Evolutionary conservation across 2,329 filamentous ascomycete species (phyloP).

Genomic region (Colletotrichum spaethianum): DNA sequence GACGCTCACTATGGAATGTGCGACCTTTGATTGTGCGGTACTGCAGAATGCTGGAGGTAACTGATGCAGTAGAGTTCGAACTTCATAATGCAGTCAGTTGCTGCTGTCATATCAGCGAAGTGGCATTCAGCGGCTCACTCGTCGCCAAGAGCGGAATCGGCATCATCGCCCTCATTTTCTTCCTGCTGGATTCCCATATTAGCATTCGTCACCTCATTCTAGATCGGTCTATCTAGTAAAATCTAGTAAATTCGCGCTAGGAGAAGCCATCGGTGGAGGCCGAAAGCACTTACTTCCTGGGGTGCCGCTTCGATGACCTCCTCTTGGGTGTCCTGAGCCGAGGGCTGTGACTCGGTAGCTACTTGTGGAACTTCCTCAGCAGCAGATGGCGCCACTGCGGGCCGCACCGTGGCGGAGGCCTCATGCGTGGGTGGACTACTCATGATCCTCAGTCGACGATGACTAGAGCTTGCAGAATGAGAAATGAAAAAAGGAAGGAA

Average conservation of each 20-base stretch:
- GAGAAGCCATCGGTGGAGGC: neutral
- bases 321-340: neutral
- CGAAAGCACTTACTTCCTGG: neutral
- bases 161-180: neutral
- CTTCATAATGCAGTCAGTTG: neutral
- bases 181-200: neutral
- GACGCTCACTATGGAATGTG: conserved; percentile 47
- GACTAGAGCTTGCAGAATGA: too few species aligned
- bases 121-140: neutral
- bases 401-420: neutral
- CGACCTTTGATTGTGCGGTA: conserved; percentile 49
- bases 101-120: too few species aligned
- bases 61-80: conserved; percentile 44
- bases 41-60: conserved; percentile 47
- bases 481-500: neutral
- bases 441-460: neutral
- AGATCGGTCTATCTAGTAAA: neutral
- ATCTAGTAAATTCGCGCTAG: neutral
- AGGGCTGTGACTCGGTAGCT: neutral
- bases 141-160: conserved; percentile 4
- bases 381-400: neutral
- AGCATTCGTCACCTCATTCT: neutral
- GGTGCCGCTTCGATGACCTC: neutral
- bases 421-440: conserved; percentile 1
- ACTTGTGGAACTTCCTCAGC: neutral